Conservation (phyloP, 192 early-diverging fungal genomes). For the Dimargaris cristalligena region DNA sequence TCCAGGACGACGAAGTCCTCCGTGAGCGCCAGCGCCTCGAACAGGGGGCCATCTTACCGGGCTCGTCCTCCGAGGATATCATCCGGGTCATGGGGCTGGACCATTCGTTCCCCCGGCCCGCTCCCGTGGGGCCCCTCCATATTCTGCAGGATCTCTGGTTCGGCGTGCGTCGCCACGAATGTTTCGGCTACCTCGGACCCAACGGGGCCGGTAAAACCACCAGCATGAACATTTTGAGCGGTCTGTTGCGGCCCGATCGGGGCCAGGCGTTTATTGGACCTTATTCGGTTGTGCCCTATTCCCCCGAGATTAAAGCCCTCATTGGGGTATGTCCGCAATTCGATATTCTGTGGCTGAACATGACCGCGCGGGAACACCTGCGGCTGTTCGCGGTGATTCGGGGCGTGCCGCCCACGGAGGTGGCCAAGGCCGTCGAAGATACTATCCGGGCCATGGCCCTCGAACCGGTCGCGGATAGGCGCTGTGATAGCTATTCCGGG, state of each 20-base stretch:
- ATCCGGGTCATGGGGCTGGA: neutral
- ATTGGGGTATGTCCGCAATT: slow-evolving; percentile 29
- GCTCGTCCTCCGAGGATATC: neutral
- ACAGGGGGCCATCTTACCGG: neutral
- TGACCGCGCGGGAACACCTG: slow-evolving; percentile 26
- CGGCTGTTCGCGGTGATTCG: slow-evolving; percentile 23
- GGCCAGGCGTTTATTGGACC: slow-evolving; percentile 8
- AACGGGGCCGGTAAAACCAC: slow-evolving; percentile 14
- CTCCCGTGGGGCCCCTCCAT: neutral
- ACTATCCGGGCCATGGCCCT: slow-evolving; percentile 22
- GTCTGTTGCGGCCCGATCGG: neutral
- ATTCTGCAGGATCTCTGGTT: slow-evolving; percentile 9
- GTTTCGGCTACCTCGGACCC: slow-evolving; percentile 13
- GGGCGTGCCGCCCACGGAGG: slow-evolving; percentile 17
- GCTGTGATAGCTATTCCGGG: slow-evolving; percentile 23
- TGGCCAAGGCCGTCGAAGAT: slow-evolving; percentile 13
- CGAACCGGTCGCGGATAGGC: slow-evolving; percentile 14
- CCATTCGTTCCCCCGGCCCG: neutral
- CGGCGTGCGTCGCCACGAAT: slow-evolving; percentile 2
- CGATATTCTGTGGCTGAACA: slow-evolving; percentile 21
- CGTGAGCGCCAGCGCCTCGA: neutral
- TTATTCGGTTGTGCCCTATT: slow-evolving; percentile 13
- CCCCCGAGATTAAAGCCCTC: slow-evolving; percentile 18
- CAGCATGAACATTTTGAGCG: slow-evolving; percentile 5
- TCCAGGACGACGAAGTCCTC: slow-evolving; percentile 2